Percentiles rank a stretch among this genome's conserved stretches.
Conservation (phyloP, 1,284 basidiomycete genomes). For the Leucoagaricus sp. region DNA sequence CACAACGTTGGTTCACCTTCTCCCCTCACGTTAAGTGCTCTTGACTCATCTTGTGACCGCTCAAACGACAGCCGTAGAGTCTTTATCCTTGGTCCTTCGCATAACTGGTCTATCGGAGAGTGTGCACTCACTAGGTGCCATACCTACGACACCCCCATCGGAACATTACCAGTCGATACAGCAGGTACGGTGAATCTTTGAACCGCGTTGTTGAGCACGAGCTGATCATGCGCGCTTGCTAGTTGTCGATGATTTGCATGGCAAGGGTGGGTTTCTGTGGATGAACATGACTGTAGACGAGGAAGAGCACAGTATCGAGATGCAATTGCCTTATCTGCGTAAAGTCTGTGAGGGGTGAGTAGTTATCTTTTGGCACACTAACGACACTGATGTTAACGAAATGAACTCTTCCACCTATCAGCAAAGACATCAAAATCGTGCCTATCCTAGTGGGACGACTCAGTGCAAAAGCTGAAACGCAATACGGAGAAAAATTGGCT, state of each 20-base stretch:
- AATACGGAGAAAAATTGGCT: slow-evolving; percentile 74
- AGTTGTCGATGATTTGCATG: slow-evolving; percentile 73
- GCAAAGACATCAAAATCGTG: slow-evolving; percentile 77
- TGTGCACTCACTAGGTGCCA: slow-evolving; percentile 84
- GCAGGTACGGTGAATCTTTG: slow-evolving; percentile 56
- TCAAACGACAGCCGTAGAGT: slow-evolving; percentile 72
- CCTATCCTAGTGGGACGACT: slow-evolving; percentile 93
- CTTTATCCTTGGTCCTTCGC: slow-evolving; percentile 95
- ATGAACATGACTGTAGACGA: slow-evolving; percentile 80
- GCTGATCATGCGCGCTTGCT: slow-evolving; percentile 4
- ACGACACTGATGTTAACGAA: neutral
- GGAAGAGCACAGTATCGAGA: slow-evolving; percentile 96
- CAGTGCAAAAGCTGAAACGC: slow-evolving; percentile 55
- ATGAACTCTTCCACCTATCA: slow-evolving; percentile 28
- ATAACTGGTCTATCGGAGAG: slow-evolving; percentile 86
- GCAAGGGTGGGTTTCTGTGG: slow-evolving; percentile 70
- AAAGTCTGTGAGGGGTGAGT: slow-evolving; percentile 82
- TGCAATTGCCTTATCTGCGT: slow-evolving; percentile 94
- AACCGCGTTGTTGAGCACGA: neutral
- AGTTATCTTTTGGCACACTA: neutral
- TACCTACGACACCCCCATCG: slow-evolving; percentile 86
- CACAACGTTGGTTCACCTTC: slow-evolving; percentile 62
- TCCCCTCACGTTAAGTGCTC: neutral
- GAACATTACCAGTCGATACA: slow-evolving; percentile 77
- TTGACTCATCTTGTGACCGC: neutral